Percentiles rank a stretch among this genome's conserved stretches.
phyloP scores from a whole-genome alignment of 257 asterid species.

The Primulina huaijiensis region DNA sequence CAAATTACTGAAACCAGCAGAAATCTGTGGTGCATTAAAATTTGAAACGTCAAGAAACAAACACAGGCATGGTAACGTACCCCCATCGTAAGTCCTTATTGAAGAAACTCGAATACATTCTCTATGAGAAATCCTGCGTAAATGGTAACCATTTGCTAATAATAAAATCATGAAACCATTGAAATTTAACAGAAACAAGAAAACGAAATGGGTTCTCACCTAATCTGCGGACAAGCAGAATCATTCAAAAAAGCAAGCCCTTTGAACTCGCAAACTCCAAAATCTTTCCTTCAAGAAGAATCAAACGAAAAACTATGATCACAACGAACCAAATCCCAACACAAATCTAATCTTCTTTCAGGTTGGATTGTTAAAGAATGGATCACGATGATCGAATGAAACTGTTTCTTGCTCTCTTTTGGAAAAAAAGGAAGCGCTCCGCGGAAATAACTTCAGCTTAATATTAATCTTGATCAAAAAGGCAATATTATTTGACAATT shows the following conservation, averaged over 20 bases:
- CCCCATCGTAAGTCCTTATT: background rate
- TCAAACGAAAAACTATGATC: constrained; percentile 6
- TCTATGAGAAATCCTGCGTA: constrained; percentile 1
- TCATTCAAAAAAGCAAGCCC: constrained; percentile 6
- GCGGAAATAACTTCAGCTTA: background rate
- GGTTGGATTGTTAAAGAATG: constrained; percentile 21
- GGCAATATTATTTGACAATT: too few relatives aligned
- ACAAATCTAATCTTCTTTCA: constrained; percentile 8
- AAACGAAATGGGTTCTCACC: constrained; percentile 29
- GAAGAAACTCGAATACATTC: constrained; percentile 19
- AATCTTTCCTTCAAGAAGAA: constrained; percentile 12
- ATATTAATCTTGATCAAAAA: too few relatives aligned
- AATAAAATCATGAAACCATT: constrained; percentile 4
- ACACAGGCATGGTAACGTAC: background rate
- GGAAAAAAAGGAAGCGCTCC: constrained; percentile 24
- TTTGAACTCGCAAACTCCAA: constrained; percentile 1
- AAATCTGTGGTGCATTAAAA: background rate
- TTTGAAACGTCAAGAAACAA: background rate
- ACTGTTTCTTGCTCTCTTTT: constrained; percentile 54
- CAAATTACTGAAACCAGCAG: background rate
- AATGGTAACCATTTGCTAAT: constrained; percentile 2
- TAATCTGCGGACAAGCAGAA: constrained; percentile 23
- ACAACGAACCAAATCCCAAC: background rate
- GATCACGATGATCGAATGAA: constrained; percentile 18
- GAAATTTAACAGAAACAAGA: constrained; percentile 7